Base-by-base conservation (phyloP, 2,329 filamentous ascomycete genomes). In the Leptographium lundbergii region DNA sequence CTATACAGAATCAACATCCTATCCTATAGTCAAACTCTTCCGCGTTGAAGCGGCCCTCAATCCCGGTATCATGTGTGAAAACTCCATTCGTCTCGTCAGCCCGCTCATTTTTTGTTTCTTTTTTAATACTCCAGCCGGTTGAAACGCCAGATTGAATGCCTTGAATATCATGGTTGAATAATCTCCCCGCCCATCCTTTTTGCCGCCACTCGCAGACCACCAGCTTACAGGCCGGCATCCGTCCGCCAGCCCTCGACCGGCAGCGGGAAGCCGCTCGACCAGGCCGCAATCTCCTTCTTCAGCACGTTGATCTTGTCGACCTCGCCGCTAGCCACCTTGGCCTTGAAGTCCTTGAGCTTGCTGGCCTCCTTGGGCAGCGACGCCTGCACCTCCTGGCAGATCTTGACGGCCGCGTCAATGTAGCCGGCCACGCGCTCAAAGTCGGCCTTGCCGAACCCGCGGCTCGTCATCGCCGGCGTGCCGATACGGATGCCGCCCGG, bases 321-420 rank as follows among this genome's bases (percentile, higher is more conserved):
- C 69, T 87, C 82, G 64, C 90, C 91, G 66, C 80, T 77, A 60
- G 88, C 83, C 63, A 96, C 89, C 82, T 90, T 92, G 72, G 84
- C 85, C 82, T 92, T 95, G 87, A 99, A 97, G 81, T 99, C 94
- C 86, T 97, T 97, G 74, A 95, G 89, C 85, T 95, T 96, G 85
- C 97, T 99, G 69, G 89, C 90, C 75, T 94, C 88, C 85, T 96
- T 96, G 73, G 94, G 92, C 27, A 97, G 83, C 64, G 81, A 77
- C 61, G 72, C 79, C 80, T 97, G 94, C 67, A 95, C 80, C 70
- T 91, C 85, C 82, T 91, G 90, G 81, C 87, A 89, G 70, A 97
- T 81, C 78, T 89, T 89, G 81, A 97, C 88, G 73, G 85, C 82
- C 69, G 86, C 81, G 73, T 95, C 89, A 67, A 97, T 96, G 81